Conservation (phyloP, 75 land plant genomes). For the Cryptomeria japonica region DNA sequence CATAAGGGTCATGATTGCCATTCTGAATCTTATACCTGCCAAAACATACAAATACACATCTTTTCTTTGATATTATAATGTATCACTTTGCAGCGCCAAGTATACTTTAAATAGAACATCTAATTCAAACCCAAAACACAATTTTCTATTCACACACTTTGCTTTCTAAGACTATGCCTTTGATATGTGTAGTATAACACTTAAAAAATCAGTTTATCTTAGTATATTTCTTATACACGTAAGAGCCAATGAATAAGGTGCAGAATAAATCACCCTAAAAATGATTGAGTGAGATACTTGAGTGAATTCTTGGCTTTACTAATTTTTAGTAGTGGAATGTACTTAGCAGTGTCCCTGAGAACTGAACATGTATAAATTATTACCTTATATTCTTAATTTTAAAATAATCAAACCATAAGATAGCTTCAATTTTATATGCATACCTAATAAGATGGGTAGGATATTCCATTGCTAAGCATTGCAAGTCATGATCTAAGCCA, state of each 20-base stretch:
- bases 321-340: conserved; percentile 83
- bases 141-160: no score
- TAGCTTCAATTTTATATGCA: background rate
- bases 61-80: no score
- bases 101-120: background rate
- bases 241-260: background rate
- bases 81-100: background rate
- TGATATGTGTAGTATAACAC: no score
- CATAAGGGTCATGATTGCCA: conserved; percentile 14
- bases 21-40: background rate
- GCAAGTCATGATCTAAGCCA: conserved; percentile 25
- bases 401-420: background rate
- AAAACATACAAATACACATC: background rate
- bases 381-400: background rate
- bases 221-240: background rate
- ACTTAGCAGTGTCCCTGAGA: conserved; percentile 85
- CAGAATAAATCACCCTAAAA: conserved; percentile 63
- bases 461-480: conserved; percentile 45
- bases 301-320: conserved; percentile 87
- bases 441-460: conserved; percentile 70
- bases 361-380: background rate
- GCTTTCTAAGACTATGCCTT: no score
- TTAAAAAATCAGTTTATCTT: background rate
- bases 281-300: conserved; percentile 74
- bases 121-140: no score